Evolutionary conservation across 2,329 filamentous ascomycete genomes (phyloP).

Genomic region (Xylariaceae sp.): DNA sequence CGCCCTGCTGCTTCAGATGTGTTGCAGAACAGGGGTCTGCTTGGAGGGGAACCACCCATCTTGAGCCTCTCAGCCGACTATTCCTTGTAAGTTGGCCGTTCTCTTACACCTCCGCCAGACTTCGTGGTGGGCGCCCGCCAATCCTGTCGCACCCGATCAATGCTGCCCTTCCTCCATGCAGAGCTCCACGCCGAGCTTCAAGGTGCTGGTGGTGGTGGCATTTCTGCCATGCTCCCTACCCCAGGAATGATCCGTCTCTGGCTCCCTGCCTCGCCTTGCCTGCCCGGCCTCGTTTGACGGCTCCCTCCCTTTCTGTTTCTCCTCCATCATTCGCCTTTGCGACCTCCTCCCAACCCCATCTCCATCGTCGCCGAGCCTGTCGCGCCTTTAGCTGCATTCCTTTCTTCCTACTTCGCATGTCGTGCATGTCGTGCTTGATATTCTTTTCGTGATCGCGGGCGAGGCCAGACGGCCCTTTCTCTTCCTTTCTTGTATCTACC

Average conservation of each 20-base stretch:
- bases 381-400: slow-evolving; percentile 12
- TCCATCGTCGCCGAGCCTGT: slow-evolving; percentile 10
- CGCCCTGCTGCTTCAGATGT: slow-evolving; percentile 21
- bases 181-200: too few species aligned
- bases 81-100: slow-evolving; percentile 2
- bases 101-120: slow-evolving; percentile 3
- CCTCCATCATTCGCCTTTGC: slow-evolving; percentile 15
- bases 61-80: slow-evolving; percentile 11
- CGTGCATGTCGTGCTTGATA: slow-evolving; percentile 27
- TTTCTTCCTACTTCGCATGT: slow-evolving; percentile 11
- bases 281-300: too few species aligned
- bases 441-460: slow-evolving; percentile 27
- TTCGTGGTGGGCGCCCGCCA: background rate
- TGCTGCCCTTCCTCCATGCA: slow-evolving; percentile 4
- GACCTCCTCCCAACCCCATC: slow-evolving; percentile 11
- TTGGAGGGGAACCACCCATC: slow-evolving; percentile 9
- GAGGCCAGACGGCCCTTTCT: slow-evolving; percentile 33
- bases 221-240: too few species aligned
- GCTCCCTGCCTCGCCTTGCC: too few species aligned
- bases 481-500: slow-evolving; percentile 22
- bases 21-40: slow-evolving; percentile 21
- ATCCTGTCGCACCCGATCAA: background rate
- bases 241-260: too few species aligned
- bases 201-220: too few species aligned
- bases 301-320: slow-evolving; percentile 14